These are phyloP conservation scores for Panicum miliaceum DNA, from an alignment of 176 grass and related monocot species.

Conservation along the genomic window DNA sequence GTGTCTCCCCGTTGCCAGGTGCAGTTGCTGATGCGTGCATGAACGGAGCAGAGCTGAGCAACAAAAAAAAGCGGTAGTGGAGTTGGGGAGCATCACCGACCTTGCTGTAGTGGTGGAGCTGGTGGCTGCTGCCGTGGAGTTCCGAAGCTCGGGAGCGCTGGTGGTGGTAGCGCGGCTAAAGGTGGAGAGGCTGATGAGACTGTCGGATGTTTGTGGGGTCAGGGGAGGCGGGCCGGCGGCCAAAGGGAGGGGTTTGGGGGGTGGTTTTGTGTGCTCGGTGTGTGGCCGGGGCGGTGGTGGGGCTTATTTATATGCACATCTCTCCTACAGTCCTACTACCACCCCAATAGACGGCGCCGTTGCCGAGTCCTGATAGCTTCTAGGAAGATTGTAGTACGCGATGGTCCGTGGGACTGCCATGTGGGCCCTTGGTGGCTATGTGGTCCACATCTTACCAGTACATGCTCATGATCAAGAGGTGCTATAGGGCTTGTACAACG, in stretches of 20 bases:
- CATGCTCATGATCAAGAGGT: not conserved
- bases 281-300: constrained; percentile 44
- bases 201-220: constrained; percentile 33
- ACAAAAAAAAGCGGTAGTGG: not conserved
- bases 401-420: constrained; percentile 12
- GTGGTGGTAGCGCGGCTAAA: not conserved
- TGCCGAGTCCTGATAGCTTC: not conserved
- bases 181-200: constrained; percentile 32
- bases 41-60: not conserved
- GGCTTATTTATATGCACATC: constrained; percentile 57
- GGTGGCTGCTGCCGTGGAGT: not conserved
- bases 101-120: constrained; percentile 7
- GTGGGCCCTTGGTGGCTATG: constrained; percentile 1
- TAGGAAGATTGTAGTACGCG: not conserved
- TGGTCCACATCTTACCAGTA: not conserved
- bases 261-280: constrained; percentile 33
- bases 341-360: constrained; percentile 30
- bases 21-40: not conserved
- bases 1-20: not conserved
- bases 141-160: not conserved
- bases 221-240: no score
- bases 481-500: not conserved
- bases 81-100: constrained; percentile 4
- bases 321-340: not conserved
- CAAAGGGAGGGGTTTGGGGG: constrained; percentile 15